Conservation (phyloP, 2,329 filamentous ascomycete species). For the Aureobasidium sp. region DNA sequence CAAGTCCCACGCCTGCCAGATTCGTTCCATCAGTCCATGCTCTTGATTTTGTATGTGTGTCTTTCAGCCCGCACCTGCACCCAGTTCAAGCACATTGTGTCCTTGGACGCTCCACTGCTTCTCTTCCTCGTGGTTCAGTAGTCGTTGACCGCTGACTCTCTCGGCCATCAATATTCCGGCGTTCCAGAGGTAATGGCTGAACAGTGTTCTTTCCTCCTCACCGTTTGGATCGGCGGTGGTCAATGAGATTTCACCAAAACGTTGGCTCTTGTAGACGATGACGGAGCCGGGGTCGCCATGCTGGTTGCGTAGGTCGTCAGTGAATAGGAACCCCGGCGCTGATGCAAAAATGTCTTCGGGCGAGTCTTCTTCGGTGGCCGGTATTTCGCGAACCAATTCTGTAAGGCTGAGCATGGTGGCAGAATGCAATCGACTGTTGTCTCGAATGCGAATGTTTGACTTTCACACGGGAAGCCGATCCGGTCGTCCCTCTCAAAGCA, state of each 20-base stretch:
- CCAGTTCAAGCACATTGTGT: slow-evolving; percentile 55
- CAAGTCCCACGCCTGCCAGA: slow-evolving; percentile 38
- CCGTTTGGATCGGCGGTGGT: slow-evolving; percentile 39
- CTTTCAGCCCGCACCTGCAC: slow-evolving; percentile 52
- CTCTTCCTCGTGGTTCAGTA: slow-evolving; percentile 22
- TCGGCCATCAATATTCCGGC: slow-evolving; percentile 44
- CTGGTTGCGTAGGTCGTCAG: slow-evolving; percentile 58
- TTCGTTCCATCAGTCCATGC: slow-evolving; percentile 19
- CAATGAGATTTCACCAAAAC: slow-evolving; percentile 34
- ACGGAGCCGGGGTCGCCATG: slow-evolving; percentile 56
- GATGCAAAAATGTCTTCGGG: slow-evolving; percentile 48
- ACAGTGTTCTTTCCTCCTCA: slow-evolving; percentile 53
- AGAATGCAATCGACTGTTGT: not conserved
- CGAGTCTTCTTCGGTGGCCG: slow-evolving; percentile 8
- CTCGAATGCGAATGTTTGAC: not conserved
- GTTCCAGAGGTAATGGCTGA: slow-evolving; percentile 71
- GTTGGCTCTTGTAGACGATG: slow-evolving; percentile 47
- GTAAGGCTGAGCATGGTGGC: slow-evolving; percentile 21
- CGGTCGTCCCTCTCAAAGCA: not conserved
- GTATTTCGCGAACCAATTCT: slow-evolving; percentile 22
- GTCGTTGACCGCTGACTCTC: slow-evolving; percentile 31
- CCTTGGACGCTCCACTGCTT: slow-evolving; percentile 43
- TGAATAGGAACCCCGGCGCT: slow-evolving; percentile 58
- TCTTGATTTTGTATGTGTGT: slow-evolving; percentile 17
- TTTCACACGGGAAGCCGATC: not conserved